phyloP scores from a whole-genome alignment of 306 rosid genomes.

The Styphnolobium japonicum region DNA sequence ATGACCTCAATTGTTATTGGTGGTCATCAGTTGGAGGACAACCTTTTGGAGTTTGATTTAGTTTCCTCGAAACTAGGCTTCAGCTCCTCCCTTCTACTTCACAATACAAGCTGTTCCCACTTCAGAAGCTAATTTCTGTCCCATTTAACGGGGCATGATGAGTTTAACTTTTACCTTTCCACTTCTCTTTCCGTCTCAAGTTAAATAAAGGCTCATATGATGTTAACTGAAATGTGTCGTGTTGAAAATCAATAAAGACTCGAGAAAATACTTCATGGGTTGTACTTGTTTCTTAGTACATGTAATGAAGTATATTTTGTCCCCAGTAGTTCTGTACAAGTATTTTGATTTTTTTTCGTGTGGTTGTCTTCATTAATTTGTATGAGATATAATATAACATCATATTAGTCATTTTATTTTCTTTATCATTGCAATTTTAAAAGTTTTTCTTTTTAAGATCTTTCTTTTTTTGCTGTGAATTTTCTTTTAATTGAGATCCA shows the following conservation, averaged over 20 bases:
- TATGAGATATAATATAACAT: too few relatives aligned
- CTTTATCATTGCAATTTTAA: too few relatives aligned
- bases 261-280: too few relatives aligned
- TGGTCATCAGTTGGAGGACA: constrained; percentile 25
- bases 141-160: neutral
- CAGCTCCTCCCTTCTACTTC: constrained; percentile 13
- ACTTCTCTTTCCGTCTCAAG: neutral
- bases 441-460: too few relatives aligned
- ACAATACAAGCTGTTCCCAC: constrained; percentile 23
- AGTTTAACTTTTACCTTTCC: neutral
- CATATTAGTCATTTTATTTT: too few relatives aligned
- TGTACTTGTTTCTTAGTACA: too few relatives aligned
- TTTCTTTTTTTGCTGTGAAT: too few relatives aligned
- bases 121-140: neutral
- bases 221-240: neutral
- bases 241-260: neutral
- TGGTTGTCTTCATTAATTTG: too few relatives aligned
- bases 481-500: too few relatives aligned
- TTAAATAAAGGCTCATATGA: neutral
- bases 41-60: constrained; percentile 32
- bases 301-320: neutral
- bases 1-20: constrained; percentile 26
- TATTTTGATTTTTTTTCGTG: too few relatives aligned
- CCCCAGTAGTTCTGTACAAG: too few relatives aligned
- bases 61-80: constrained; percentile 29